phyloP scores from a whole-genome alignment of 140 eudicot species.

The Anethum foeniculum region DNA sequence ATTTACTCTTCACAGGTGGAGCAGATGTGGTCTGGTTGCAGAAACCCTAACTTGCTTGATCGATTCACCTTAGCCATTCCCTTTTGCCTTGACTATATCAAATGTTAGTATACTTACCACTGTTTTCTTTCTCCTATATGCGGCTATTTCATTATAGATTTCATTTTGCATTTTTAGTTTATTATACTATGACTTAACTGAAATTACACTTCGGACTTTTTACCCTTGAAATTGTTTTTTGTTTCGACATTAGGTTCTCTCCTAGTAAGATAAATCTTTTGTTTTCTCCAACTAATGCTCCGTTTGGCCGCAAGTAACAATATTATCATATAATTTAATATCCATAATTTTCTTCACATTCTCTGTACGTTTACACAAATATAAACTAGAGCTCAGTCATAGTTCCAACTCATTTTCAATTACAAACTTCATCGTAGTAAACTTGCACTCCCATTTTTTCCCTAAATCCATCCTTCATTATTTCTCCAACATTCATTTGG shows the following conservation, averaged over 20 bases:
- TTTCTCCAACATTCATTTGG: background rate
- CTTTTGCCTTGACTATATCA: conserved; percentile 70
- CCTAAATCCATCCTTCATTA: background rate
- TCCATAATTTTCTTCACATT: background rate
- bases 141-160: too few species aligned
- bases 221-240: background rate
- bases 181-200: too few species aligned
- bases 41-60: conserved; percentile 45
- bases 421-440: background rate
- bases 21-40: conserved; percentile 77
- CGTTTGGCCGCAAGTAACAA: background rate
- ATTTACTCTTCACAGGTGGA: conserved; percentile 46
- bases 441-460: background rate
- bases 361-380: background rate
- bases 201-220: background rate
- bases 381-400: background rate
- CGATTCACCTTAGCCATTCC: conserved; percentile 72
- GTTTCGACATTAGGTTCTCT: background rate
- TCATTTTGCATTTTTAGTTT: too few species aligned
- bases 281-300: too few species aligned
- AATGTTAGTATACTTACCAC: conserved; percentile 31
- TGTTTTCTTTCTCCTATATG: background rate
- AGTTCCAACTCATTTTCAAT: background rate
- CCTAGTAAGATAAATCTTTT: too few species aligned
- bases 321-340: too few species aligned